Percentiles rank a stretch among this genome's conserved stretches.
Evolutionary conservation across 306 rosid genomes (phyloP).

Genomic region (Betula pendula): DNA sequence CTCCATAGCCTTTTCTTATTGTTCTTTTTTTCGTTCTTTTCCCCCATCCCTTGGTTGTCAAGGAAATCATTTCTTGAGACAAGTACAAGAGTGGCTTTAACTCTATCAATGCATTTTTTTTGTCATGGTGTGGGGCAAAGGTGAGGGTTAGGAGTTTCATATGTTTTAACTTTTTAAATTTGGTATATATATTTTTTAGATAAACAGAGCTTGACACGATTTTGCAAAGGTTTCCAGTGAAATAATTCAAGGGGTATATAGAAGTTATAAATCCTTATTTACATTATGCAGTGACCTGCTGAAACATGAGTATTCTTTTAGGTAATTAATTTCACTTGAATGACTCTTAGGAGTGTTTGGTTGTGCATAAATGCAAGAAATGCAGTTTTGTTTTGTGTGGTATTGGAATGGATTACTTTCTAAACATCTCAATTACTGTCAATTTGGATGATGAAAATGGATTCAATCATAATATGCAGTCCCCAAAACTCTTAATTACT

Average conservation of each 20-base stretch:
- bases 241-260: neutral
- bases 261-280: neutral
- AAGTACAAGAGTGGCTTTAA: slow-evolving; percentile 1
- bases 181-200: neutral
- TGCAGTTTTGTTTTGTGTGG: neutral
- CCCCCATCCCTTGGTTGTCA: slow-evolving; percentile 3
- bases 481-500: neutral
- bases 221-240: neutral
- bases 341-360: neutral
- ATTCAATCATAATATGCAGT: neutral
- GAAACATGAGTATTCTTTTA: neutral
- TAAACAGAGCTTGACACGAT: neutral
- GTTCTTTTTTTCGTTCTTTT: neutral
- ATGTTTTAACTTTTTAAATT: neutral
- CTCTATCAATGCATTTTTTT: neutral
- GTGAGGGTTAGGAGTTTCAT: neutral
- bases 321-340: neutral
- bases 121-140: neutral
- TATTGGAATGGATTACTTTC: neutral
- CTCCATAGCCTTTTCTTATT: neutral
- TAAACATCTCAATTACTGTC: no score
- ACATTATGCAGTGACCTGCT: neutral
- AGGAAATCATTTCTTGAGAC: slow-evolving; percentile 15
- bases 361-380: neutral
- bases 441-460: neutral